A percentile compares a stretch with the other conserved stretches of the same genome.
Conservation (phyloP, 495 filamentous ascomycete species). For the Penicillium maclennaniae region DNA sequence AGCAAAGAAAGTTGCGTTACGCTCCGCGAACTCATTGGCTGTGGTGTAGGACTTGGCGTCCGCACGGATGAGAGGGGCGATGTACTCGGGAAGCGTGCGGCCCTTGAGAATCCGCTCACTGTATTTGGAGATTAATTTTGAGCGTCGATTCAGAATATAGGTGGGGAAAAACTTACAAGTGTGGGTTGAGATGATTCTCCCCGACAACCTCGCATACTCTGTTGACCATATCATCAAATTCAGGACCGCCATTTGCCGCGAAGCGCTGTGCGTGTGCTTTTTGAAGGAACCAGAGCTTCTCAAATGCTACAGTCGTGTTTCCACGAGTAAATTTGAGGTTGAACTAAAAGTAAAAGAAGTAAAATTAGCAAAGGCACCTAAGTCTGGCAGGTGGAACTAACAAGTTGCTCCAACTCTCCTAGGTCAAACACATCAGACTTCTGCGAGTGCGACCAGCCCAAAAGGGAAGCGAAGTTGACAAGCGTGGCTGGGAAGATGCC, state of each 20-base stretch:
- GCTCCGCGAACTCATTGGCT: conserved; percentile 52
- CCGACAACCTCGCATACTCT: conserved; percentile 30
- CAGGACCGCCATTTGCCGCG: conserved; percentile 27
- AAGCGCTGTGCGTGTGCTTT: conserved; percentile 58
- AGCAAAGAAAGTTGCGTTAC: conserved; percentile 64
- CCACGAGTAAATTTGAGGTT: conserved; percentile 81
- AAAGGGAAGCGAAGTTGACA: conserved; percentile 76
- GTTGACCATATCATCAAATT: conserved; percentile 50
- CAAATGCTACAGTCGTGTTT: conserved; percentile 77
- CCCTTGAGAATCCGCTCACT: conserved; percentile 32
- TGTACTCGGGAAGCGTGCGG: conserved; percentile 28
- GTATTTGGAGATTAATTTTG: not conserved
- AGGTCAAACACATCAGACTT: conserved; percentile 67
- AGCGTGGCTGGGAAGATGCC: conserved; percentile 71
- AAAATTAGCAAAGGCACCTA: conserved; percentile 9
- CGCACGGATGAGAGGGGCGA: conserved; percentile 52
- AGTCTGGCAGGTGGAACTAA: conserved; percentile 29
- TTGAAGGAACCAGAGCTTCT: conserved; percentile 80
- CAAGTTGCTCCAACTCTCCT: conserved; percentile 63
- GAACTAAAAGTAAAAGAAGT: conserved; percentile 50
- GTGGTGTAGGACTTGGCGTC: conserved; percentile 62
- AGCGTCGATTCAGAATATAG: not conserved
- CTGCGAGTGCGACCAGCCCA: conserved; percentile 77
- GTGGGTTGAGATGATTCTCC: conserved; percentile 23
- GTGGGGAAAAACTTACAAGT: conserved; percentile 26